A percentile compares a stretch with the other conserved stretches of the same genome.
Evolutionary conservation across 495 filamentous ascomycete genomes (phyloP).

Genomic region (Neurospora sp.): DNA sequence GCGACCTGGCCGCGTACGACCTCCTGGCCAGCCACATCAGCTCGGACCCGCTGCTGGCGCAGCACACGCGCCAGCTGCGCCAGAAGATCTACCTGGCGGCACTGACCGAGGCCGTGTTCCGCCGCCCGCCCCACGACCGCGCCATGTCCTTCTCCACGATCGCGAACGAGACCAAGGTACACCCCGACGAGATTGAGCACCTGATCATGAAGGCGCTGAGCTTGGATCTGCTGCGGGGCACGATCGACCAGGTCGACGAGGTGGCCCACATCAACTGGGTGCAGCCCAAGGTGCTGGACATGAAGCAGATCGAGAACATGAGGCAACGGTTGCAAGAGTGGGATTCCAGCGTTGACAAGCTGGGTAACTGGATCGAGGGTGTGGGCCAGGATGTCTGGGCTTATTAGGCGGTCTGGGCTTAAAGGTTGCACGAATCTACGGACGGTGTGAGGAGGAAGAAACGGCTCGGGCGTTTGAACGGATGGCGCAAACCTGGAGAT

Average conservation of each 20-base stretch:
- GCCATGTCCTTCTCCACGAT: conserved; percentile 86
- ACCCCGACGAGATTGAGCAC: conserved; percentile 86
- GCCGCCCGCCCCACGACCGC: conserved; percentile 87
- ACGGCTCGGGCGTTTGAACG: background rate
- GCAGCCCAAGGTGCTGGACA: conserved; percentile 93
- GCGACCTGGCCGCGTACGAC: conserved; percentile 81
- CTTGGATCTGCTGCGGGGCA: conserved; percentile 77
- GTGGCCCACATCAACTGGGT: conserved; percentile 97
- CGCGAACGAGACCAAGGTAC: conserved; percentile 82
- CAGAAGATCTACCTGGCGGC: conserved; percentile 97
- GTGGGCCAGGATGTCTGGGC: conserved; percentile 88
- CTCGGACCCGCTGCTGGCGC: conserved; percentile 65
- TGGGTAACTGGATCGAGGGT: conserved; percentile 89
- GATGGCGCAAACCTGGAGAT: background rate
- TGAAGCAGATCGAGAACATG: conserved; percentile 94
- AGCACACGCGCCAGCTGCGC: conserved; percentile 74
- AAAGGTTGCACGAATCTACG: background rate
- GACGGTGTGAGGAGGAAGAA: background rate
- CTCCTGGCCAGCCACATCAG: conserved; percentile 66
- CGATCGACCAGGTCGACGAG: conserved; percentile 92
- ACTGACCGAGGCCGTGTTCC: conserved; percentile 93
- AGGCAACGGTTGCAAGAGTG: conserved; percentile 77
- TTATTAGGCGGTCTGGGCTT: conserved; percentile 38
- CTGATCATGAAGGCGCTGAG: conserved; percentile 97
- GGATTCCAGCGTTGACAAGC: conserved; percentile 87